A percentile compares a stretch with the other conserved stretches of the same genome.
phyloP scores from a whole-genome alignment of 495 filamentous ascomycete genomes.

The Aspergillus indologenus region DNA sequence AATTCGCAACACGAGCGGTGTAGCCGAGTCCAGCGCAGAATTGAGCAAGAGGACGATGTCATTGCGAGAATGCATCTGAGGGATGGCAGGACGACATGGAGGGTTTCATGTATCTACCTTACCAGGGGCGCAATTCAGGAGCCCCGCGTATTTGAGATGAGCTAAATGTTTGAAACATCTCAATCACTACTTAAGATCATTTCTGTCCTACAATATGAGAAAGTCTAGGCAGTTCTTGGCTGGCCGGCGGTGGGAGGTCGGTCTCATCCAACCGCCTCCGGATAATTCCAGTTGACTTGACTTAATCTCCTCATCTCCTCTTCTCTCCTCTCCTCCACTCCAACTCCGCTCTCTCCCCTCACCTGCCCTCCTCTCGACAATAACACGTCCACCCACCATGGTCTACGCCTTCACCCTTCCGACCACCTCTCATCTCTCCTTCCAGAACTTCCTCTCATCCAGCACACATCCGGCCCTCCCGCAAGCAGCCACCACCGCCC shows the following conservation, averaged over 20 bases:
- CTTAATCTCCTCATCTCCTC: constrained; percentile 1
- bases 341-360: constrained; percentile 8
- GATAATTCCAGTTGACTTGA: not conserved
- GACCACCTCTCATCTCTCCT: constrained; percentile 78
- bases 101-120: constrained; percentile 1
- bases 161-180: not conserved
- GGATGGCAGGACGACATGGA: not conserved
- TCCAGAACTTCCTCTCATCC: constrained; percentile 66
- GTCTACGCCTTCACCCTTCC: constrained; percentile 81
- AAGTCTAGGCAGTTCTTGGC: constrained; percentile 14
- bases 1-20: not conserved
- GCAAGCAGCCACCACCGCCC: constrained; percentile 69
- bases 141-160: not conserved
- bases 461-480: constrained; percentile 81
- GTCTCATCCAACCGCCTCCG: no score
- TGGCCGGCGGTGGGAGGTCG: not conserved
- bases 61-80: not conserved
- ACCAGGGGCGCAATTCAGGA: not conserved
- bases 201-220: not conserved
- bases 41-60: not conserved
- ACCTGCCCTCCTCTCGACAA: no score
- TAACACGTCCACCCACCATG: constrained; percentile 50
- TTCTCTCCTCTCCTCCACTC: constrained; percentile 3
- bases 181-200: not conserved
- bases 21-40: not conserved